These are phyloP conservation scores for Quambalaria eucalypti DNA, from an alignment of 1,284 basidiomycete species.

Conservation along the genomic window DNA sequence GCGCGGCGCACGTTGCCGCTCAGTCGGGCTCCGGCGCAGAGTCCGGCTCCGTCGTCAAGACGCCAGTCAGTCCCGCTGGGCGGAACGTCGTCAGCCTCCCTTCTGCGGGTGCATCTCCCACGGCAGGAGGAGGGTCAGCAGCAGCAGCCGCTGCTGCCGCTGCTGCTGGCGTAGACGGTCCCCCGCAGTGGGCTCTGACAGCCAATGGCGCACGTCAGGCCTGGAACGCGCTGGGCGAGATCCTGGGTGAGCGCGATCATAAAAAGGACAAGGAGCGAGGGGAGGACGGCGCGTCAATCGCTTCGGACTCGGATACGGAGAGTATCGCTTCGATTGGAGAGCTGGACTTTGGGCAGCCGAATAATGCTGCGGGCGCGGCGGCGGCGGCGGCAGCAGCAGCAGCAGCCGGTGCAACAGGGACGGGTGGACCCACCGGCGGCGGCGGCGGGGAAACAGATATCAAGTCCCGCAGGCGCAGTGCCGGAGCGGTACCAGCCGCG, in stretches of 20 bases:
- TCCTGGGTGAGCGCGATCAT: conserved; percentile 23
- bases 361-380: background rate
- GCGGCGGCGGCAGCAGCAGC: conserved; percentile 2
- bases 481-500: background rate
- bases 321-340: conserved; percentile 1
- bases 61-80: background rate
- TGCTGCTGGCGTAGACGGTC: no score
- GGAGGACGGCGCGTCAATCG: conserved; percentile 5
- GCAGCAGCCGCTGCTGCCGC: no score
- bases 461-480: no score
- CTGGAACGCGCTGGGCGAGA: conserved; percentile 37
- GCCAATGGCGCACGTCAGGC: conserved; percentile 20
- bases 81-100: background rate
- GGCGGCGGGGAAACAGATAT: conserved; percentile 11
- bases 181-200: conserved; percentile 36
- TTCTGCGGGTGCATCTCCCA: background rate
- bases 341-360: background rate
- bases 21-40: background rate
- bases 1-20: background rate
- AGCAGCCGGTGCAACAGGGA: conserved; percentile 6
- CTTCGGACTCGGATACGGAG: conserved; percentile 6
- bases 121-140: background rate
- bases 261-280: background rate
- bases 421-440: background rate
- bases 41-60: no score